These are phyloP conservation scores for Sequoia sempervirens DNA, from an alignment of 75 land plant species.

Conservation along the genomic window DNA sequence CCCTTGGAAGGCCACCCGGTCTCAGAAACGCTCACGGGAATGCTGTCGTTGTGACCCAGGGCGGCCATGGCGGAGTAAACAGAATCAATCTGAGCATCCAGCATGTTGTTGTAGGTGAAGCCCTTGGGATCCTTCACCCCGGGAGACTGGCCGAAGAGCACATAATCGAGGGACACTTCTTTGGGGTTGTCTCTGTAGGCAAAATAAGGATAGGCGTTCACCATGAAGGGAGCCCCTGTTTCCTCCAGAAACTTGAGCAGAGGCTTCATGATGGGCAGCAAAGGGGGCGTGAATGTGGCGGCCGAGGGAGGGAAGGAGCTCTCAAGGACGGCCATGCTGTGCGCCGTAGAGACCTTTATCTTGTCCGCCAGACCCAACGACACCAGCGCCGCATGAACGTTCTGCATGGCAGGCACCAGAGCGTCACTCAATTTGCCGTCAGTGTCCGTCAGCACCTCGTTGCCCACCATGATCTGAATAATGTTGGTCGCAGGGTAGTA, in stretches of 20 bases:
- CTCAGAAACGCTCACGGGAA: slow-evolving; percentile 34
- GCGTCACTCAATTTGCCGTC: slow-evolving; percentile 8
- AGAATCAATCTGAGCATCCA: slow-evolving; percentile 51
- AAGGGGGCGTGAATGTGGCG: slow-evolving; percentile 15
- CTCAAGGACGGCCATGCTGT: slow-evolving; percentile 32
- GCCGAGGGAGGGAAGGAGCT: slow-evolving; percentile 45
- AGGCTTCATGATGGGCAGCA: slow-evolving; percentile 26
- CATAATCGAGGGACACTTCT: slow-evolving; percentile 43
- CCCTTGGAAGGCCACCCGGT: slow-evolving; percentile 49
- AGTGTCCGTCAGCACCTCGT: slow-evolving; percentile 19
- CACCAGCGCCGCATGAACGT: slow-evolving; percentile 29
- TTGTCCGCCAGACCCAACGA: slow-evolving; percentile 11
- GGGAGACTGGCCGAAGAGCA: slow-evolving; percentile 24
- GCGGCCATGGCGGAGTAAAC: slow-evolving; percentile 43
- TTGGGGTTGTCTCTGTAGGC: slow-evolving; percentile 33
- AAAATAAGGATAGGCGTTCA: slow-evolving; percentile 54
- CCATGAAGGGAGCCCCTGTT: slow-evolving; percentile 38
- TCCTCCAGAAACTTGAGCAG: slow-evolving; percentile 22
- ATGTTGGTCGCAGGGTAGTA: slow-evolving; percentile 24
- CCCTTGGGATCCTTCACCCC: slow-evolving; percentile 36
- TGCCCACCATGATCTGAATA: slow-evolving; percentile 15
- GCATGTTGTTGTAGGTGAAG: slow-evolving; percentile 43
- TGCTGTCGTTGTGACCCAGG: slow-evolving; percentile 20
- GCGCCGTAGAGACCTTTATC: slow-evolving; percentile 37
- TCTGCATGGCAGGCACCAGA: slow-evolving; percentile 45